phyloP scores from a whole-genome alignment of 2,329 filamentous ascomycete genomes.

The Podosphaera aphanis region DNA sequence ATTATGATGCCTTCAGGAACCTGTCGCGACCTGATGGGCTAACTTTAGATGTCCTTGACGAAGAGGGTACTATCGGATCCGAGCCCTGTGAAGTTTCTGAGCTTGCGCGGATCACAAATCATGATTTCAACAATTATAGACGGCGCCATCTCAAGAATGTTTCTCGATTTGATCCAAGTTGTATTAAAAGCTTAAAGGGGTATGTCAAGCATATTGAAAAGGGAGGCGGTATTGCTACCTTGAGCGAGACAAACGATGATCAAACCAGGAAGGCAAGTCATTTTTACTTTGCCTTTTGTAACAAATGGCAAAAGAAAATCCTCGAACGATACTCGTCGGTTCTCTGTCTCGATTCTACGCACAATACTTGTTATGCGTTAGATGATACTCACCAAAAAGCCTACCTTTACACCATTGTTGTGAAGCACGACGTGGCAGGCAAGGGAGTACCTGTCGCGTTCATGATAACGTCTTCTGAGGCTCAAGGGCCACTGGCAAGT shows the following conservation, averaged over 20 bases:
- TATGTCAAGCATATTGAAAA: not conserved
- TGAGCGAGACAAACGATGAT: not conserved
- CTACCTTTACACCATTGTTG: not conserved
- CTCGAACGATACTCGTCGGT: not conserved
- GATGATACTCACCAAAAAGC: not conserved
- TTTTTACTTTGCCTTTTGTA: not conserved
- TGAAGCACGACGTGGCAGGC: not conserved
- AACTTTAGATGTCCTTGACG: not conserved
- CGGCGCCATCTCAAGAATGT: not conserved
- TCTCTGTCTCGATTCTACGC: not conserved
- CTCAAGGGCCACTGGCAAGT: not conserved
- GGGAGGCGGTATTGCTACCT: not conserved
- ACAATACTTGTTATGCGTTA: not conserved
- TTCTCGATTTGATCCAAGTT: not conserved
- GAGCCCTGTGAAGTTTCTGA: not conserved
- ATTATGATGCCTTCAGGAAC: not conserved
- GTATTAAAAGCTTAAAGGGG: not conserved
- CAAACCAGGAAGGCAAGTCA: not conserved
- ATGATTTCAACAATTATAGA: conserved; percentile 23
- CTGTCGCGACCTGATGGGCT: not conserved
- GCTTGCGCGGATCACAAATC: conserved; percentile 16
- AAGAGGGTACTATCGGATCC: too few relatives aligned
- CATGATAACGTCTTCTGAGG: not conserved
- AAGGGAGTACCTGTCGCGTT: not conserved
- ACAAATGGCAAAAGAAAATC: not conserved